These are phyloP conservation scores for Endothia cerciana DNA, from an alignment of 2,329 filamentous ascomycete species.

Conservation along the genomic window DNA sequence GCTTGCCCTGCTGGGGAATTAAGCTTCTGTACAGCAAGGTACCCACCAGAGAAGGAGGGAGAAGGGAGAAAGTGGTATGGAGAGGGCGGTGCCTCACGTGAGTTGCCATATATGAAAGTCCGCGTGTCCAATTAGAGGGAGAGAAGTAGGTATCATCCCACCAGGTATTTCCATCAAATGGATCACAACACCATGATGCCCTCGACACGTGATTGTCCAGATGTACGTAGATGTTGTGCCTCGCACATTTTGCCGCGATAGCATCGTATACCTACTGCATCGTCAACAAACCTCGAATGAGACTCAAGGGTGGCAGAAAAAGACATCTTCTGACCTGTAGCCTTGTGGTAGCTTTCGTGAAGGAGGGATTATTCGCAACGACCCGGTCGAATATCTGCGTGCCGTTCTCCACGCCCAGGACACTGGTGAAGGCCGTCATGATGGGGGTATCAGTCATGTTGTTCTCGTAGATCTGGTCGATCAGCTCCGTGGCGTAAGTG, in stretches of 20 bases:
- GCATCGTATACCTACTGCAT: constrained; percentile 57
- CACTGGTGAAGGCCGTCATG: constrained; percentile 48
- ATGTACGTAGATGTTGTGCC: constrained; percentile 60
- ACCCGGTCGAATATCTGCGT: constrained; percentile 55
- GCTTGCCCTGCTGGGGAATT: too few species aligned
- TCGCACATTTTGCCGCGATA: constrained; percentile 60
- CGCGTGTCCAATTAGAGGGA: constrained; percentile 62
- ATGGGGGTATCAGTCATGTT: constrained; percentile 52
- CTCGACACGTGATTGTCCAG: constrained; percentile 65
- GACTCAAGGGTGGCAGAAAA: neutral
- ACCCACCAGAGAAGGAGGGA: too few species aligned
- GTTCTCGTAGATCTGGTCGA: constrained; percentile 60
- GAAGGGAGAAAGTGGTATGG: neutral
- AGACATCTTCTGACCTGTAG: constrained; percentile 45
- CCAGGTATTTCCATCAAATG: constrained; percentile 61
- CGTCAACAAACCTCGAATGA: constrained; percentile 10
- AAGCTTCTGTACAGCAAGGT: too few species aligned
- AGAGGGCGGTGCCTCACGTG: constrained; percentile 47
- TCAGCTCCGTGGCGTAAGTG: constrained; percentile 67
- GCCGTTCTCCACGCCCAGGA: constrained; percentile 57
- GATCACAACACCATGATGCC: constrained; percentile 61
- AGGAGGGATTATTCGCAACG: constrained; percentile 59
- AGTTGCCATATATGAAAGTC: constrained; percentile 61
- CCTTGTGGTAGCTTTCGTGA: constrained; percentile 57
- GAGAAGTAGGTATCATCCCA: constrained; percentile 65